phyloP scores from a whole-genome alignment of 768 basidiomycete genomes.

The Tephrocybe sp. region DNA sequence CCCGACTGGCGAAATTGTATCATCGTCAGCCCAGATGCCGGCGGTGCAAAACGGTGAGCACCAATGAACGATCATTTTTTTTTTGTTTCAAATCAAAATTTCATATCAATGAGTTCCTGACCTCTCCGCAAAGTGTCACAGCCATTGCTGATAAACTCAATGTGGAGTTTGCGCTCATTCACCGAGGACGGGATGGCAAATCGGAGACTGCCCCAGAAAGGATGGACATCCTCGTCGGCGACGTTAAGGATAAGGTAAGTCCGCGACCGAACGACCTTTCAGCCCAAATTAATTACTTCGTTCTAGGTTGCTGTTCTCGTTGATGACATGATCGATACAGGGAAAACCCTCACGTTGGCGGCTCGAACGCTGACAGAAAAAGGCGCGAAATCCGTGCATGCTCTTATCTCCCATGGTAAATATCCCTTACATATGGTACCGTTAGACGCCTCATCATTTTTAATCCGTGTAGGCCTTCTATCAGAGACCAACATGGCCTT shows the following conservation, averaged over 20 bases:
- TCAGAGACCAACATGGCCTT: constrained; percentile 70
- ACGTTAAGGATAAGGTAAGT: constrained; percentile 82
- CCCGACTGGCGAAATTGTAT: constrained; percentile 84
- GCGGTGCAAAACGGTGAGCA: constrained; percentile 96
- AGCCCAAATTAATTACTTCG: constrained; percentile 7
- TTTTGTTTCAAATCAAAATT: constrained; percentile 2
- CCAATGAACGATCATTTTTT: too few species aligned
- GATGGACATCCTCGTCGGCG: constrained; percentile 94
- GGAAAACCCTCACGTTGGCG: constrained; percentile 83
- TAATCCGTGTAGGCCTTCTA: constrained; percentile 56
- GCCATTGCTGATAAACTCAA: constrained; percentile 94
- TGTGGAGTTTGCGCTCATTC: constrained; percentile 93
- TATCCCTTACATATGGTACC: constrained; percentile 14
- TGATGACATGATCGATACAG: constrained; percentile 99
- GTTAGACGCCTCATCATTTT: constrained; percentile 7
- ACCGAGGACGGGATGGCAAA: constrained; percentile 80
- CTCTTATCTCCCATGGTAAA: constrained; percentile 88
- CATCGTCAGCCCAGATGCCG: constrained; percentile 95
- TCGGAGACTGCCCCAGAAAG: constrained; percentile 62
- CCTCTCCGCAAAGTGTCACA: constrained; percentile 64
- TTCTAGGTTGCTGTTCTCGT: constrained; percentile 85
- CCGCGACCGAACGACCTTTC: not conserved
- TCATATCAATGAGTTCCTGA: too few species aligned
- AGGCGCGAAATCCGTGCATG: constrained; percentile 84
- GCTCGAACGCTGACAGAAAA: constrained; percentile 83